Conservation (phyloP, 2,329 filamentous ascomycete species). For the Trichoderma simmonsii region DNA sequence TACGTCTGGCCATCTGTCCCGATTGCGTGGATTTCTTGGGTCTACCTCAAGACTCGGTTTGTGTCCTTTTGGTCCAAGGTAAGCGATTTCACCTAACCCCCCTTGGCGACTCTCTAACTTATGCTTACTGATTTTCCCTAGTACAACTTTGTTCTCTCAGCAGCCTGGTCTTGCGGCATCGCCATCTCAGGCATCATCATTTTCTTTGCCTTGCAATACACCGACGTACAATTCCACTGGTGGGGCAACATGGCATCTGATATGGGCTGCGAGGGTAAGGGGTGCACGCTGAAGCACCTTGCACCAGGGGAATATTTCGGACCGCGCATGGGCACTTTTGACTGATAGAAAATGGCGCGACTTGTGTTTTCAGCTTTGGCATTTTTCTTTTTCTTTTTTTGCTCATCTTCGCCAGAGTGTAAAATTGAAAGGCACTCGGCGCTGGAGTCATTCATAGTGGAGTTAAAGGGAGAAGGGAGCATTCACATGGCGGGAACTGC, state of each 20-base stretch:
- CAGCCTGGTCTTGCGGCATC: conserved; percentile 48
- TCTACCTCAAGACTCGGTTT: conserved; percentile 48
- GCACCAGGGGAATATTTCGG: conserved; percentile 38
- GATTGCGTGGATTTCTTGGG: conserved; percentile 51
- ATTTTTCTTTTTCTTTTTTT: not conserved
- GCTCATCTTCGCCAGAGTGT: not conserved
- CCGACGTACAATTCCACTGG: conserved; percentile 43
- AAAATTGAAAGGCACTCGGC: conserved; percentile 1
- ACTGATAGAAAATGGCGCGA: conserved; percentile 22
- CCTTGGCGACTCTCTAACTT: not conserved
- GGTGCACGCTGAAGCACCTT: conserved; percentile 38
- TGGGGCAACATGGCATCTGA: conserved; percentile 47
- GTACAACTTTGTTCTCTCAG: conserved; percentile 54
- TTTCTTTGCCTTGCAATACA: conserved; percentile 50
- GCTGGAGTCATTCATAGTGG: conserved; percentile 6
- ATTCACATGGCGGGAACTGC: conserved; percentile 12
- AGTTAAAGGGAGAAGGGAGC: conserved; percentile 5
- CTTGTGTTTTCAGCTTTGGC: not conserved
- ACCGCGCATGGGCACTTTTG: conserved; percentile 39
- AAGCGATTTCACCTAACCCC: conserved; percentile 19
- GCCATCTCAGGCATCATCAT: conserved; percentile 51
- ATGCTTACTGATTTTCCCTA: conserved; percentile 21
- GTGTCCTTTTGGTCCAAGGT: conserved; percentile 52
- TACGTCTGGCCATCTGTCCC: conserved; percentile 53
- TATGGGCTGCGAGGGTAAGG: conserved; percentile 41